phyloP scores from a whole-genome alignment of 805 yeast species.

The Priceomyces medius region DNA sequence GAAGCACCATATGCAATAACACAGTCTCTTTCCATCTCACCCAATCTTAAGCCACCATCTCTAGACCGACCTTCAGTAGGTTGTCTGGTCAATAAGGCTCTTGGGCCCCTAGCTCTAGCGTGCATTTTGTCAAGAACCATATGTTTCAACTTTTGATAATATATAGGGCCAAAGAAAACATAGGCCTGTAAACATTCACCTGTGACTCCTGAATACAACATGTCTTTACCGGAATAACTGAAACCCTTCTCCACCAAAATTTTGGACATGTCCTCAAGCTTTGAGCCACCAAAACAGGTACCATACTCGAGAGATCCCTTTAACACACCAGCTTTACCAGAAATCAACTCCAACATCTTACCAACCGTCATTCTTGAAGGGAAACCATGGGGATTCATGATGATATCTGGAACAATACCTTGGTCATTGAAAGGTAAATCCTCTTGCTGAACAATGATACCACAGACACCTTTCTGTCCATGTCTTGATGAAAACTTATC shows the following conservation, averaged over 20 bases:
- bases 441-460: slow-evolving; percentile 95
- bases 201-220: slow-evolving; percentile 95
- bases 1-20: slow-evolving; percentile 99
- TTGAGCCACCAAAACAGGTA: slow-evolving; percentile 98
- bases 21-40: slow-evolving; percentile 99
- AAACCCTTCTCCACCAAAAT: slow-evolving; percentile 88
- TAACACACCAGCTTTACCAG: slow-evolving; percentile 97
- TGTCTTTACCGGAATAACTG: slow-evolving; percentile 94
- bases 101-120: slow-evolving; percentile 98
- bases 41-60: slow-evolving; percentile 98
- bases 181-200: slow-evolving; percentile 97
- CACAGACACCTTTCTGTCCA: slow-evolving; percentile 99
- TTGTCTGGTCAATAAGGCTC: slow-evolving; percentile 96
- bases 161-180: slow-evolving; percentile 97
- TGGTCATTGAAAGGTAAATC: slow-evolving; percentile 93
- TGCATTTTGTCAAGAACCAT: slow-evolving; percentile 99
- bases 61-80: slow-evolving; percentile 99
- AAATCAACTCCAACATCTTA: slow-evolving; percentile 92
- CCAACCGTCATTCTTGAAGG: slow-evolving; percentile 99
- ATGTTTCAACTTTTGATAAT: slow-evolving; percentile 96
- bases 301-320: slow-evolving; percentile 92
- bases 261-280: slow-evolving; percentile 90
- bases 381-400: slow-evolving; percentile 99
- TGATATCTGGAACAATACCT: slow-evolving; percentile 92
- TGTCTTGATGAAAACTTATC: slow-evolving; percentile 97